A percentile compares a stretch with the other conserved stretches of the same genome.
Conservation (phyloP, 495 filamentous ascomycete genomes). For the Astrocystis sublimbata region DNA sequence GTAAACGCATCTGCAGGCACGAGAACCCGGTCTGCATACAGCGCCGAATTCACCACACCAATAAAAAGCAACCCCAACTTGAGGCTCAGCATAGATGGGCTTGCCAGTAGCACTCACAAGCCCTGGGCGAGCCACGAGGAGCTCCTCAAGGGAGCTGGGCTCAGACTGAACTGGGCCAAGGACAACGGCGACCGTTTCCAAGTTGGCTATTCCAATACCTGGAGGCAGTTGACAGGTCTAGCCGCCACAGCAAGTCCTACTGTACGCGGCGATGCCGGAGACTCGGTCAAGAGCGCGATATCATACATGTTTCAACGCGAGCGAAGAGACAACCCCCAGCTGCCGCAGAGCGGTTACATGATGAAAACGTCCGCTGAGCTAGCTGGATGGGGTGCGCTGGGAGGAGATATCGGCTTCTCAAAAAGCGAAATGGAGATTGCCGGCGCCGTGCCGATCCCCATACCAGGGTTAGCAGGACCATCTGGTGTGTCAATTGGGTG, state of each 20-base stretch:
- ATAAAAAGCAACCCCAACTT: constrained; percentile 78
- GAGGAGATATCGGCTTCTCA: constrained; percentile 87
- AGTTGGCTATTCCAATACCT: constrained; percentile 73
- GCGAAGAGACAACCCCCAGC: constrained; percentile 72
- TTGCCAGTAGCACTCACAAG: constrained; percentile 80
- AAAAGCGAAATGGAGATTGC: constrained; percentile 85
- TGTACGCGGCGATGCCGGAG: constrained; percentile 81
- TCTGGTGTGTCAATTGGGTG: constrained; percentile 65
- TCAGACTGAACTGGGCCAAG: constrained; percentile 71
- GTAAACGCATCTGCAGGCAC: constrained; percentile 85
- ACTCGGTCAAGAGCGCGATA: constrained; percentile 84
- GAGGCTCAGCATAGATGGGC: constrained; percentile 69
- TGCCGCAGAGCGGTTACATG: constrained; percentile 81
- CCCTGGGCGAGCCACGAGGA: constrained; percentile 93
- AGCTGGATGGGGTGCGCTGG: constrained; percentile 80
- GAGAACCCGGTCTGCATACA: constrained; percentile 84
- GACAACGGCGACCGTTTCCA: constrained; percentile 66
- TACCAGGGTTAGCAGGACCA: constrained; percentile 64
- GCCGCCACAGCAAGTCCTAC: constrained; percentile 71
- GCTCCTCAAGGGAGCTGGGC: constrained; percentile 73
- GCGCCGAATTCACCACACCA: constrained; percentile 77
- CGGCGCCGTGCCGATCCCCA: constrained; percentile 66
- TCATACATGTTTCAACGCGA: constrained; percentile 80
- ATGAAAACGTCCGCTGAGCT: constrained; percentile 75
- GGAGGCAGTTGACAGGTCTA: constrained; percentile 86